Evolutionary conservation across 805 yeast genomes (phyloP).

Genomic region (Danielia oregonensis): DNA sequence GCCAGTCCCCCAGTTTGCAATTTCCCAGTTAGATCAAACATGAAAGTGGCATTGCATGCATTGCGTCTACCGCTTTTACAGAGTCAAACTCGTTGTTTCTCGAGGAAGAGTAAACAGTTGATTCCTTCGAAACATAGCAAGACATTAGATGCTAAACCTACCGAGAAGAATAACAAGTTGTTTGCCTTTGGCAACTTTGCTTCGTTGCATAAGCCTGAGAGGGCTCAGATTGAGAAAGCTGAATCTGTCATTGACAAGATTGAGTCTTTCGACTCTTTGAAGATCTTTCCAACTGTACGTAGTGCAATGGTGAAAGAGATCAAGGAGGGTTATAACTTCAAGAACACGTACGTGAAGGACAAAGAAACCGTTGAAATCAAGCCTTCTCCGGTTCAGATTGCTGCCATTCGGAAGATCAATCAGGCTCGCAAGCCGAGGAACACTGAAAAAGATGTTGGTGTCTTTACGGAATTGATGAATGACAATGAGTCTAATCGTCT

Average conservation of each 20-base stretch:
- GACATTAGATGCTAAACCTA: conserved; percentile 15
- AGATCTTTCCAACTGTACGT: conserved; percentile 65
- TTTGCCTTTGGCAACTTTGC: conserved; percentile 22
- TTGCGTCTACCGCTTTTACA: not conserved
- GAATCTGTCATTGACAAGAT: conserved; percentile 41
- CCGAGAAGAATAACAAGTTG: conserved; percentile 12
- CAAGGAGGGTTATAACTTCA: conserved; percentile 30
- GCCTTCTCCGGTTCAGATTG: conserved; percentile 81
- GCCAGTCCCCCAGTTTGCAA: too few species aligned
- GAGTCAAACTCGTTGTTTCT: conserved; percentile 4
- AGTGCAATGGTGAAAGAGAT: conserved; percentile 55
- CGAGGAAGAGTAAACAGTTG: conserved; percentile 7
- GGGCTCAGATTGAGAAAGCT: conserved; percentile 16
- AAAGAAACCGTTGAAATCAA: conserved; percentile 34
- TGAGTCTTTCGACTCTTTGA: conserved; percentile 59
- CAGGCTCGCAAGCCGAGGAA: conserved; percentile 32
- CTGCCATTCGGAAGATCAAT: conserved; percentile 59
- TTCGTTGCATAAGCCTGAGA: conserved; percentile 17
- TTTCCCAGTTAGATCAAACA: too few species aligned
- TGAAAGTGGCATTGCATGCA: not conserved
- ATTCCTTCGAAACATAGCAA: conserved; percentile 13
- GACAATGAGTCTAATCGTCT: conserved; percentile 32
- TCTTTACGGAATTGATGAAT: conserved; percentile 24
- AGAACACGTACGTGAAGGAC: conserved; percentile 27
- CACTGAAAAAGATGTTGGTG: conserved; percentile 17